Percentiles rank a stretch among this genome's conserved stretches.
Evolutionary conservation across 805 yeast species (phyloP).

Genomic region (Saturnispora sekii): DNA sequence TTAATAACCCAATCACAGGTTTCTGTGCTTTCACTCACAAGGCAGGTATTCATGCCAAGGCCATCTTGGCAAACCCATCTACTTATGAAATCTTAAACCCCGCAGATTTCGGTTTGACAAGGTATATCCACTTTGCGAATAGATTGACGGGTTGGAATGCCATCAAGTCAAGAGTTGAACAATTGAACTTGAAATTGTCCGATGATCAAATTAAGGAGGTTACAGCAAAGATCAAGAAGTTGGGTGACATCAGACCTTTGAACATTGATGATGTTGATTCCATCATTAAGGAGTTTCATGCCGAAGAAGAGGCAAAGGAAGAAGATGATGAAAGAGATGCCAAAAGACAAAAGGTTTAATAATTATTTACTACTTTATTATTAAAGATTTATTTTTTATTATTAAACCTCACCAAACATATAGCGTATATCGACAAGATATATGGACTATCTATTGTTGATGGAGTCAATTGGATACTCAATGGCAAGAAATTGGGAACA

Average conservation of each 20-base stretch:
- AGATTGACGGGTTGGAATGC: slow-evolving; percentile 99
- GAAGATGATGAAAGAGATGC: slow-evolving; percentile 24
- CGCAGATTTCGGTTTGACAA: slow-evolving; percentile 86
- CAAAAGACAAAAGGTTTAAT: slow-evolving; percentile 26
- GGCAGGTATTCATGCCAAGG: slow-evolving; percentile 99
- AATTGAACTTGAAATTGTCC: slow-evolving; percentile 77
- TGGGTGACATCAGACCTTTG: slow-evolving; percentile 91
- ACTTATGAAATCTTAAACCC: slow-evolving; percentile 97
- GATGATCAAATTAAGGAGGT: slow-evolving; percentile 95
- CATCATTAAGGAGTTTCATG: slow-evolving; percentile 88
- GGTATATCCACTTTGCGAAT: slow-evolving; percentile 97
- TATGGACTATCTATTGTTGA: too few species aligned
- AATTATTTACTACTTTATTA: neutral
- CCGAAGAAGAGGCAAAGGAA: slow-evolving; percentile 28
- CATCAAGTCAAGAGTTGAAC: slow-evolving; percentile 95
- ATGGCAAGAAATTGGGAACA: too few species aligned
- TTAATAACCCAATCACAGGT: slow-evolving; percentile 97
- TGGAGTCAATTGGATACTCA: too few species aligned
- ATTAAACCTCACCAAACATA: neutral
- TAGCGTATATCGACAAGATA: too few species aligned
- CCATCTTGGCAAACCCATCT: slow-evolving; percentile 95
- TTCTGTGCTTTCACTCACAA: slow-evolving; percentile 99
- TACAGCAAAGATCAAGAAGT: slow-evolving; percentile 81
- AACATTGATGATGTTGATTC: slow-evolving; percentile 97
- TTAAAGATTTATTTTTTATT: neutral